Percentiles rank a stretch among this genome's conserved stretches.
Evolutionary conservation across 208 protist genomes (phyloP).

Genomic region (Wallacemonas collosoma): DNA sequence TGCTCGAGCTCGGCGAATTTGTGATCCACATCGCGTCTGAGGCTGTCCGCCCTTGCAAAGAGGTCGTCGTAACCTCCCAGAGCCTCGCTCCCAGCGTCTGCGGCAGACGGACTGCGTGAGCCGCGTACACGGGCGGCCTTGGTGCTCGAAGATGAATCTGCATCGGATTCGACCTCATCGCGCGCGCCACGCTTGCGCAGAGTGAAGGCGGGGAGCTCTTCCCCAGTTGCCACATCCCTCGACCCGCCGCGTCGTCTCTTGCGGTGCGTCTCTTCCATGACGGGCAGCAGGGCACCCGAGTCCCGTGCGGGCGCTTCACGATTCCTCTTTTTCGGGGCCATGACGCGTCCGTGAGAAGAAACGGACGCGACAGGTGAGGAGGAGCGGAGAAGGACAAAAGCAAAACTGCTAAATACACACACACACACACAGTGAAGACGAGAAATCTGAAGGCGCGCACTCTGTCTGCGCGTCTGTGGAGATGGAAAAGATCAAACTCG

Average conservation of each 20-base stretch:
- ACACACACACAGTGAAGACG: conserved; percentile 11
- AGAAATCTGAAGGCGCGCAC: no score
- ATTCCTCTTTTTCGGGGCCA: neutral
- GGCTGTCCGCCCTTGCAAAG: neutral
- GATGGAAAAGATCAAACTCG: neutral
- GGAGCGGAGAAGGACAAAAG: no score
- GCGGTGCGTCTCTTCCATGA: neutral
- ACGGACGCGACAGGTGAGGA: no score
- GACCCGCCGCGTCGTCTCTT: neutral
- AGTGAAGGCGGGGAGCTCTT: neutral
- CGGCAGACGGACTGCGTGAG: conserved; percentile 11
- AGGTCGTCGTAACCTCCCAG: neutral
- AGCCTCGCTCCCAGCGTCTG: neutral
- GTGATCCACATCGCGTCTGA: neutral
- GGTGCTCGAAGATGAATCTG: conserved; percentile 5
- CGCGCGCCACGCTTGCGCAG: neutral
- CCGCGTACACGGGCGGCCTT: neutral
- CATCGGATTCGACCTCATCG: neutral
- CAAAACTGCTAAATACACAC: neutral
- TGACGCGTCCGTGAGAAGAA: neutral
- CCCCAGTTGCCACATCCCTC: neutral
- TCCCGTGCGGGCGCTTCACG: neutral
- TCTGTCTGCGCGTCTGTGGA: neutral
- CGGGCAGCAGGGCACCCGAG: neutral
- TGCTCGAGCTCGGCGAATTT: conserved; percentile 22